Conservation (phyloP, 2,329 filamentous ascomycete species). For the Hymenoscyphus repandus region DNA sequence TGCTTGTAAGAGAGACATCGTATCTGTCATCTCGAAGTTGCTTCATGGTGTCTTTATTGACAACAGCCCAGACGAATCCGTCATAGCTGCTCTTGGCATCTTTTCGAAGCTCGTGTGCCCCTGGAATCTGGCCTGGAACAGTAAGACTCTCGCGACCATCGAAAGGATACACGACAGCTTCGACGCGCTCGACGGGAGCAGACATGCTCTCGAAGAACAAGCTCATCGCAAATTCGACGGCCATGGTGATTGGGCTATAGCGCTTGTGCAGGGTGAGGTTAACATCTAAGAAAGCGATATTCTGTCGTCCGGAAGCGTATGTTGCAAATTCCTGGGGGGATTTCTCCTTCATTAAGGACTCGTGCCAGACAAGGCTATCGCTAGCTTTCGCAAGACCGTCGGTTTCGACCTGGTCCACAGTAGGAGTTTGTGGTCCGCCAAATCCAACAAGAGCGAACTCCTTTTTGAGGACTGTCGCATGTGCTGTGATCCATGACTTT, state of each 20-base stretch:
- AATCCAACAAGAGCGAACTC: slow-evolving; percentile 91
- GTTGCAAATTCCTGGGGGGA: slow-evolving; percentile 78
- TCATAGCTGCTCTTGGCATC: slow-evolving; percentile 69
- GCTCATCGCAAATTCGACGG: slow-evolving; percentile 63
- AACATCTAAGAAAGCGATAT: slow-evolving; percentile 85
- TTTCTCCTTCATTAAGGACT: slow-evolving; percentile 74
- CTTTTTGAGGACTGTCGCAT: slow-evolving; percentile 64
- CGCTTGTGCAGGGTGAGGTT: slow-evolving; percentile 35
- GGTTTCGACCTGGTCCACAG: slow-evolving; percentile 41
- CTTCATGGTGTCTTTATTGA: slow-evolving; percentile 94
- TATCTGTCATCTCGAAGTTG: slow-evolving; percentile 86
- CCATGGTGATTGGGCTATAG: slow-evolving; percentile 26
- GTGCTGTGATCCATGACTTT: slow-evolving; percentile 71
- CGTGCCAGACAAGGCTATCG: slow-evolving; percentile 38
- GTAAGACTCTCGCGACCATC: slow-evolving; percentile 84
- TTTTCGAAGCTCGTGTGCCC: slow-evolving; percentile 50
- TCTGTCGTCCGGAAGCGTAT: slow-evolving; percentile 88
- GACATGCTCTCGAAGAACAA: slow-evolving; percentile 77
- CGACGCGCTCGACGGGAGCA: slow-evolving; percentile 64
- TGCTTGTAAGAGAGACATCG: slow-evolving; percentile 86
- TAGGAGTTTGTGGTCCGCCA: slow-evolving; percentile 44
- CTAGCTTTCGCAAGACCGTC: slow-evolving; percentile 35
- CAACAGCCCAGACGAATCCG: slow-evolving; percentile 88
- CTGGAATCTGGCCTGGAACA: slow-evolving; percentile 58
- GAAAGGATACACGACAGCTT: slow-evolving; percentile 79